A percentile compares a stretch with the other conserved stretches of the same genome.
Evolutionary conservation across 345 rosid species (phyloP).

Genomic region (Populus simonii): DNA sequence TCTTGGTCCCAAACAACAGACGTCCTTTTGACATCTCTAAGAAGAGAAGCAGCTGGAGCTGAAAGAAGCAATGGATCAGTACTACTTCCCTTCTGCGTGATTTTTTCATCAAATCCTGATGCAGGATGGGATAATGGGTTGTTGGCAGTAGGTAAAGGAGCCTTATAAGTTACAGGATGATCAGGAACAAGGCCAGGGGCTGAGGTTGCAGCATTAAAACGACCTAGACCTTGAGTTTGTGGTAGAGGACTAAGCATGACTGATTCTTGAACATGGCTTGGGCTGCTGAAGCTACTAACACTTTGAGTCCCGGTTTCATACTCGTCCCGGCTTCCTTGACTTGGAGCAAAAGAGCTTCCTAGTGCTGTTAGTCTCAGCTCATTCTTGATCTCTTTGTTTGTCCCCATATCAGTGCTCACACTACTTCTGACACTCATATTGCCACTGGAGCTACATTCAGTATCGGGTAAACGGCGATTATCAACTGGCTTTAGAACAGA

Average conservation of each 20-base stretch:
- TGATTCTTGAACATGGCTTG: conserved; percentile 72
- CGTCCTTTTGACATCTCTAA: conserved; percentile 81
- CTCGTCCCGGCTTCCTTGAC: conserved; percentile 91
- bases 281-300: conserved; percentile 89
- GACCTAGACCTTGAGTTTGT: conserved; percentile 50
- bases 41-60: conserved; percentile 75
- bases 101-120: conserved; percentile 56
- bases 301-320: conserved; percentile 81
- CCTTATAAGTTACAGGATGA: conserved; percentile 38
- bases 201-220: conserved; percentile 30
- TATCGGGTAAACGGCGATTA: conserved; percentile 48
- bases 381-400: conserved; percentile 57
- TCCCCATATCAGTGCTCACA: conserved; percentile 62
- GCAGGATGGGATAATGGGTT: conserved; percentile 25
- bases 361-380: conserved; percentile 50
- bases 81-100: conserved; percentile 50
- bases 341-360: conserved; percentile 68
- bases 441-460: conserved; percentile 78
- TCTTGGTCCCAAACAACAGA: conserved; percentile 95
- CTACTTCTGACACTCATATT: conserved; percentile 82
- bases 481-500: conserved; percentile 81
- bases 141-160: conserved; percentile 33
- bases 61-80: conserved; percentile 59
- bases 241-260: conserved; percentile 87
- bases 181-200: conserved; percentile 42